Conservation (phyloP, 306 rosid genomes). For the Alnus rubra region DNA sequence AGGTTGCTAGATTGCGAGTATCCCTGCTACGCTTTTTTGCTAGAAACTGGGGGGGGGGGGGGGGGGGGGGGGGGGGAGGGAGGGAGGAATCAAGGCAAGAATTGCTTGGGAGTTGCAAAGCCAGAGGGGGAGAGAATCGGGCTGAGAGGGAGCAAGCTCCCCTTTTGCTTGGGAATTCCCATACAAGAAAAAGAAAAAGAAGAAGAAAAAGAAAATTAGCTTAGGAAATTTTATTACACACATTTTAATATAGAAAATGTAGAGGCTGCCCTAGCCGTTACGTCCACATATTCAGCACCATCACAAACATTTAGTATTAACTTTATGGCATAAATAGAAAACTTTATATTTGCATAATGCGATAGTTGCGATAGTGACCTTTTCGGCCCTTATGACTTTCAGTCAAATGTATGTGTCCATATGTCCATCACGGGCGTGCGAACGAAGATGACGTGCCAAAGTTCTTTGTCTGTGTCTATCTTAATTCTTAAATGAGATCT, state of each 20-base stretch:
- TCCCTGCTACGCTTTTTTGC: background rate
- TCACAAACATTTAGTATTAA: background rate
- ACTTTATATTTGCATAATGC: background rate
- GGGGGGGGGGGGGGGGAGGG: background rate
- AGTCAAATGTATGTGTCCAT: background rate
- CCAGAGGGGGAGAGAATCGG: background rate
- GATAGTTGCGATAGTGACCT: background rate
- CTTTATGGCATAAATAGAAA: background rate
- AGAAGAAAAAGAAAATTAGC: background rate
- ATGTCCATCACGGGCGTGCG: too few relatives aligned
- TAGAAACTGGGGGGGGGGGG: background rate
- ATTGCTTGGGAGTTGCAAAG: background rate
- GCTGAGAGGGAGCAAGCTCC: background rate
- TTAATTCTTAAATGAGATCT: background rate
- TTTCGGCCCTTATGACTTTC: background rate
- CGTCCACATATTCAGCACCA: background rate
- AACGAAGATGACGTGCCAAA: background rate
- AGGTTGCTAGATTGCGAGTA: background rate
- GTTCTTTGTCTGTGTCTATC: background rate
- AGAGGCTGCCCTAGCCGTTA: background rate
- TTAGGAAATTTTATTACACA: background rate
- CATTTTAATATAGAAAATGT: background rate
- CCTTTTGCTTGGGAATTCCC: background rate
- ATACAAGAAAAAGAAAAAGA: background rate
- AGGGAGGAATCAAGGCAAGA: background rate